A percentile compares a stretch with the other conserved stretches of the same genome.
Evolutionary conservation across 352 stramenopile species (phyloP).

Genomic region (Phytophthora ramorum): DNA sequence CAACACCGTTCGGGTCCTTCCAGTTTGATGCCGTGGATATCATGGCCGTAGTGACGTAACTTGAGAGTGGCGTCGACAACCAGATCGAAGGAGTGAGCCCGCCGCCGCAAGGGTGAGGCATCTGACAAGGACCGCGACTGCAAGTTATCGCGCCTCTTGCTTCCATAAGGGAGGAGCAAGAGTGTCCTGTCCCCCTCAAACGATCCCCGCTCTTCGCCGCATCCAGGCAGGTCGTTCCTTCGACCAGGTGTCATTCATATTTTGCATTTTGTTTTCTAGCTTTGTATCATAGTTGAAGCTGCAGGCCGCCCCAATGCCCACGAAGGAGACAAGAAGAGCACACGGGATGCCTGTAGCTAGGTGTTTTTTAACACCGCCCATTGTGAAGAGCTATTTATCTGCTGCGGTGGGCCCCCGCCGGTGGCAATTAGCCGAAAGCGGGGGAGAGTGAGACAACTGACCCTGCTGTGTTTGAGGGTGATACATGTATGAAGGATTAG

Average conservation of each 20-base stretch:
- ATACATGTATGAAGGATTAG: slow-evolving; percentile 1
- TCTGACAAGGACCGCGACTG: slow-evolving; percentile 20
- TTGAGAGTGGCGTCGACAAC: slow-evolving; percentile 32
- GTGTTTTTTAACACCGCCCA: slow-evolving; percentile 92
- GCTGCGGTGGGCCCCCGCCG: not conserved
- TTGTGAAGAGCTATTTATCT: slow-evolving; percentile 32
- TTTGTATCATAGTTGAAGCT: slow-evolving; percentile 75
- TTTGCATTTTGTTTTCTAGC: slow-evolving; percentile 55
- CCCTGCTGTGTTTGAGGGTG: no score
- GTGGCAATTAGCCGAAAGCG: no score
- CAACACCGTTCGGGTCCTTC: slow-evolving; percentile 67
- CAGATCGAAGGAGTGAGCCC: slow-evolving; percentile 27
- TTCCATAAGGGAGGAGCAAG: slow-evolving; percentile 38
- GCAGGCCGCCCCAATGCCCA: slow-evolving; percentile 17
- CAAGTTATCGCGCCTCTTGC: slow-evolving; percentile 22
- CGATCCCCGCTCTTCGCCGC: slow-evolving; percentile 8
- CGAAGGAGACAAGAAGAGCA: slow-evolving; percentile 15
- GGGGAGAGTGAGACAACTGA: no score
- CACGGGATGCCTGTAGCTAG: slow-evolving; percentile 45
- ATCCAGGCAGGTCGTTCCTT: slow-evolving; percentile 27
- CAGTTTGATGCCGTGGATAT: slow-evolving; percentile 88
- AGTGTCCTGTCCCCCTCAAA: slow-evolving; percentile 15
- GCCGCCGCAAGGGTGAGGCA: slow-evolving; percentile 11
- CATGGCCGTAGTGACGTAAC: slow-evolving; percentile 89
- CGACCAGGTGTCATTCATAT: slow-evolving; percentile 37